Conservation (phyloP, 345 rosid genomes). For the Eucalyptus curtisii region DNA sequence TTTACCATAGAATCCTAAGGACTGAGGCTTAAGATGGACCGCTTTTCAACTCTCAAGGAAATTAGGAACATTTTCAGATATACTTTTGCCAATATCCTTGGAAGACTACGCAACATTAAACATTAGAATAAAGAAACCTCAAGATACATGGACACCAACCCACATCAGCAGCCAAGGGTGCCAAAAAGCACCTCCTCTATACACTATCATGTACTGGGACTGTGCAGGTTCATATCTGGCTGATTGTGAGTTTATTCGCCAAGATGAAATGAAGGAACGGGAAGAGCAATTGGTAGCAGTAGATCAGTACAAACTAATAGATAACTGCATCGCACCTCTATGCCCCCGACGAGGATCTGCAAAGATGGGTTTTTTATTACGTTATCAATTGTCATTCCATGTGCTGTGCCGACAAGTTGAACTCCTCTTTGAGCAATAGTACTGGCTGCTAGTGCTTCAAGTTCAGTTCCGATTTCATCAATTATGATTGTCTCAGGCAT, state of each 20-base stretch:
- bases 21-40: background rate
- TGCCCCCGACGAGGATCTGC: constrained; percentile 86
- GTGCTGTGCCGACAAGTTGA: constrained; percentile 95
- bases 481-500: constrained; percentile 93
- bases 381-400: constrained; percentile 88
- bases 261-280: background rate
- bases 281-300: background rate
- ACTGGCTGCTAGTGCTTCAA: constrained; percentile 95
- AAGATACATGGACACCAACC: background rate
- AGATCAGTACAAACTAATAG: background rate
- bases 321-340: constrained; percentile 44
- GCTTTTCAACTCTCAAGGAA: background rate
- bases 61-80: background rate
- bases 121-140: background rate
- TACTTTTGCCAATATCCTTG: background rate
- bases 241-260: background rate
- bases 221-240: background rate
- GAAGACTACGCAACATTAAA: background rate
- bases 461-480: constrained; percentile 96
- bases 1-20: background rate
- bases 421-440: constrained; percentile 98
- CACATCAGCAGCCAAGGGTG: background rate
- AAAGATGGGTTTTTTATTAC: constrained; percentile 87
- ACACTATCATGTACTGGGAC: background rate
- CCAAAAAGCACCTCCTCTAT: background rate